Percentiles rank a stretch among this genome's conserved stretches.
Evolutionary conservation across 257 asterid genomes (phyloP).

Genomic region (Fraxinus anomala): DNA sequence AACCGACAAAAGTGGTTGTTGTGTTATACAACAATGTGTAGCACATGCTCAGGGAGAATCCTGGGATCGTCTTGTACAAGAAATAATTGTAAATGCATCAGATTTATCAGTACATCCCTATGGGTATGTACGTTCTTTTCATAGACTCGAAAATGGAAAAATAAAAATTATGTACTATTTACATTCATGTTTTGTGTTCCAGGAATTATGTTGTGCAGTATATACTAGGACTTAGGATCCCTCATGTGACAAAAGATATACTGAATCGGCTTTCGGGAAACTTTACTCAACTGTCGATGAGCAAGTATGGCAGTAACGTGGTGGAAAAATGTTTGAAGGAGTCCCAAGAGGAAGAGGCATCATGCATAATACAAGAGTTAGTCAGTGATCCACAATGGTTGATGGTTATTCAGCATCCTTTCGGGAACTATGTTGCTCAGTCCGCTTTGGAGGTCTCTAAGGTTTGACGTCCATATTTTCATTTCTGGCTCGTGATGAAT

Average conservation of each 20-base stretch:
- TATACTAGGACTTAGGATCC: conserved; percentile 40
- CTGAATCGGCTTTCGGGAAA: conserved; percentile 41
- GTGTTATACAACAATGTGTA: conserved; percentile 43
- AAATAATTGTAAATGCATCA: conserved; percentile 28
- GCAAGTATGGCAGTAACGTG: conserved; percentile 52
- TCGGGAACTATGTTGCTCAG: conserved; percentile 49
- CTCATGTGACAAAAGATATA: conserved; percentile 30
- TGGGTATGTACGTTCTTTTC: conserved; percentile 32
- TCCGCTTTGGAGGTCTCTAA: conserved; percentile 45
- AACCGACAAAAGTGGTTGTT: conserved; percentile 51
- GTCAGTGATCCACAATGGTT: conserved; percentile 35
- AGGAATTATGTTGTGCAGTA: conserved; percentile 56
- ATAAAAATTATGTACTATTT: background rate
- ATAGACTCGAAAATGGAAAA: background rate
- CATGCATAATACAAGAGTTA: no score
- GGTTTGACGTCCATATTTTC: conserved; percentile 22
- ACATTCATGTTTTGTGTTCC: conserved; percentile 6
- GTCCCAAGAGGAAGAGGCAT: conserved; percentile 27
- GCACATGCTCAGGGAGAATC: conserved; percentile 24
- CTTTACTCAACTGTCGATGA: conserved; percentile 41
- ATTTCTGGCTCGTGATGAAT: no score
- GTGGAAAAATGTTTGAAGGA: conserved; percentile 42
- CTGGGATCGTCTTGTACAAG: conserved; percentile 39
- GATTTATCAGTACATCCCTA: conserved; percentile 48
- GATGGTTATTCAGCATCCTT: conserved; percentile 43